phyloP scores from a whole-genome alignment of 495 filamentous ascomycete genomes.

The Neurospora sp. region DNA sequence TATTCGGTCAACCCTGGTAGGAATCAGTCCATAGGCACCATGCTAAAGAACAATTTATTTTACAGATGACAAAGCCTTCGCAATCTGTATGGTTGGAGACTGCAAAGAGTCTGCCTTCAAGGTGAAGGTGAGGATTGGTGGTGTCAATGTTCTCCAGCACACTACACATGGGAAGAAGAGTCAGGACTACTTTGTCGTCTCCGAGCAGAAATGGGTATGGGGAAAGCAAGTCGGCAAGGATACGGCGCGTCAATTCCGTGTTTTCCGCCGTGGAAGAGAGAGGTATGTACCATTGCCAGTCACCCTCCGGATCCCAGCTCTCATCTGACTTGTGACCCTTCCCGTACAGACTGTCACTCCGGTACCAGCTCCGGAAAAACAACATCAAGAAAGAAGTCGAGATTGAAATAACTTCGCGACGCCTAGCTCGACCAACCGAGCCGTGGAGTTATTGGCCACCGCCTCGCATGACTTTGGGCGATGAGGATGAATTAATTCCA shows the following conservation, averaged over 20 bases:
- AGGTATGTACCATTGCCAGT: not conserved
- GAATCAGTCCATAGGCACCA: not conserved
- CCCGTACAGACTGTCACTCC: not conserved
- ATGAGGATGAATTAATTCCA: no score
- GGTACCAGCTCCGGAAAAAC: not conserved
- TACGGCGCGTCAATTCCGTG: not conserved
- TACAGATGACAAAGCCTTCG: not conserved
- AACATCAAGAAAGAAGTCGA: not conserved
- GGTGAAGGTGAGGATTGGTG: not conserved
- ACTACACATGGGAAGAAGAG: not conserved
- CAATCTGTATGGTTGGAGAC: not conserved
- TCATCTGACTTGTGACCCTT: not conserved
- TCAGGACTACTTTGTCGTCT: not conserved
- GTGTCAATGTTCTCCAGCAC: not conserved
- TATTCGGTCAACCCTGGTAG: rapidly evolving
- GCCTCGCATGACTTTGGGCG: not conserved
- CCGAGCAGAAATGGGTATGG: not conserved
- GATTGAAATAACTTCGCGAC: not conserved
- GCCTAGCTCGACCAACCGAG: not conserved
- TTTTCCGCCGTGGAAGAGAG: not conserved
- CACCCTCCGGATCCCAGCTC: not conserved
- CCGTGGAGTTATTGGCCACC: not conserved
- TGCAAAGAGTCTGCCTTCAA: not conserved
- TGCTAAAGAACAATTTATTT: not conserved
- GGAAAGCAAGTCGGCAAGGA: not conserved